Percentiles rank a stretch among this genome's conserved stretches.
Evolutionary conservation across 176 grass and related monocot genomes (phyloP).

Genomic region (Areca catechu): DNA sequence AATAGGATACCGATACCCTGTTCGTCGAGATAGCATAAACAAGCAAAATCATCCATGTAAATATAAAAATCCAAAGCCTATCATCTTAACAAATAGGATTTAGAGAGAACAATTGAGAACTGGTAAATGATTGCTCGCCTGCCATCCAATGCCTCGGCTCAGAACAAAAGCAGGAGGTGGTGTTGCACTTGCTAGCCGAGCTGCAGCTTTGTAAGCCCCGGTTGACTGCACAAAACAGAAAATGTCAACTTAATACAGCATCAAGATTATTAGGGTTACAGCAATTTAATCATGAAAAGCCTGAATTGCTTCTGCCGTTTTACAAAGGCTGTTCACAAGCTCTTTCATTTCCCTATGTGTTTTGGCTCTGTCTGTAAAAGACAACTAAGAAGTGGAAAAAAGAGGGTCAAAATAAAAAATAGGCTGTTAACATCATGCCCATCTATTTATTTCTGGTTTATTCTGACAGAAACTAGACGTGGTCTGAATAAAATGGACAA

Average conservation of each 20-base stretch:
- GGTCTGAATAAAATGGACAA: too few relatives aligned
- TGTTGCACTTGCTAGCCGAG: conserved; percentile 83
- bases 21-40: conserved; percentile 11
- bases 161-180: conserved; percentile 88
- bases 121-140: conserved; percentile 35
- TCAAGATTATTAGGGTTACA: too few relatives aligned
- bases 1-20: conserved; percentile 87
- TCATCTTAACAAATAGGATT: conserved; percentile 9
- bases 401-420: too few relatives aligned
- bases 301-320: too few relatives aligned
- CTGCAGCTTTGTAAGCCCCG: conserved; percentile 77
- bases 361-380: too few relatives aligned
- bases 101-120: conserved; percentile 1
- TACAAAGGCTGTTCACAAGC: too few relatives aligned
- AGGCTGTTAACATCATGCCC: too few relatives aligned
- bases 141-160: conserved; percentile 93
- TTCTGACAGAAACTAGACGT: too few relatives aligned
- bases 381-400: too few relatives aligned
- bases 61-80: not conserved
- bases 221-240: conserved; percentile 52
- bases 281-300: too few relatives aligned
- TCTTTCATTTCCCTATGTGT: too few relatives aligned
- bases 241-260: conserved; percentile 4
- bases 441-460: too few relatives aligned
- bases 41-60: conserved; percentile 5